Evolutionary conservation across 345 rosid species (phyloP).

Genomic region (Zanthoxylum bungeanum): DNA sequence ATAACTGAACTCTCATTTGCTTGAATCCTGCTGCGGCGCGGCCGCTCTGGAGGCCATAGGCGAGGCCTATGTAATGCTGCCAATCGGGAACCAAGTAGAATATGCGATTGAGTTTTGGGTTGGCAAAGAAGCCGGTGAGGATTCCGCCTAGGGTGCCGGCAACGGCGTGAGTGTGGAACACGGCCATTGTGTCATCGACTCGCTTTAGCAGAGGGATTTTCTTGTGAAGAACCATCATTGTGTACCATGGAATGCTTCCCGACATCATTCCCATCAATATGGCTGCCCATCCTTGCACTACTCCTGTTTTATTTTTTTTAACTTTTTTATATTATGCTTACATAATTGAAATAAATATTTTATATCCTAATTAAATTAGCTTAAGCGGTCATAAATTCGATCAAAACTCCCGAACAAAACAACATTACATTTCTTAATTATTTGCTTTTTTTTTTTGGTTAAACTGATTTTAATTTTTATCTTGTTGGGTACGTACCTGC

Average conservation of each 20-base stretch:
- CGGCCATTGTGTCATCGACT: conserved; percentile 40
- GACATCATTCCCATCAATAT: conserved; percentile 36
- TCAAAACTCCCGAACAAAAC: too few species aligned
- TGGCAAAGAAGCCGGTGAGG: conserved; percentile 56
- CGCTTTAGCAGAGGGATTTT: conserved; percentile 19
- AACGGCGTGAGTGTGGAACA: conserved; percentile 62
- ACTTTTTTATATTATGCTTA: too few species aligned
- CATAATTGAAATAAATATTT: too few species aligned
- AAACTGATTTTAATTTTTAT: too few species aligned
- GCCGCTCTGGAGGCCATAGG: conserved; percentile 38
- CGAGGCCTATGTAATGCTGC: conserved; percentile 51
- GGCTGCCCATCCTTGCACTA: conserved; percentile 55
- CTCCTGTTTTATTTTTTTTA: too few species aligned
- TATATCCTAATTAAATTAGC: too few species aligned
- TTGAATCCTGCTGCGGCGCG: conserved; percentile 34
- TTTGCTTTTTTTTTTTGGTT: too few species aligned
- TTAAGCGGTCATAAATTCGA: too few species aligned
- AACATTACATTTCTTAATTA: too few species aligned
- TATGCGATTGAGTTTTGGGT: conserved; percentile 52
- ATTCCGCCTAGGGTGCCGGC: conserved; percentile 62
- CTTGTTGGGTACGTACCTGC: too few species aligned
- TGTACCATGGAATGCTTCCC: conserved; percentile 49
- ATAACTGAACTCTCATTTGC: too few species aligned
- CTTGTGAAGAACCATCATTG: conserved; percentile 42
- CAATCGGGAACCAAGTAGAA: conserved; percentile 34